phyloP scores from a whole-genome alignment of 2,329 filamentous ascomycete species.

The Metarhizium rileyi region DNA sequence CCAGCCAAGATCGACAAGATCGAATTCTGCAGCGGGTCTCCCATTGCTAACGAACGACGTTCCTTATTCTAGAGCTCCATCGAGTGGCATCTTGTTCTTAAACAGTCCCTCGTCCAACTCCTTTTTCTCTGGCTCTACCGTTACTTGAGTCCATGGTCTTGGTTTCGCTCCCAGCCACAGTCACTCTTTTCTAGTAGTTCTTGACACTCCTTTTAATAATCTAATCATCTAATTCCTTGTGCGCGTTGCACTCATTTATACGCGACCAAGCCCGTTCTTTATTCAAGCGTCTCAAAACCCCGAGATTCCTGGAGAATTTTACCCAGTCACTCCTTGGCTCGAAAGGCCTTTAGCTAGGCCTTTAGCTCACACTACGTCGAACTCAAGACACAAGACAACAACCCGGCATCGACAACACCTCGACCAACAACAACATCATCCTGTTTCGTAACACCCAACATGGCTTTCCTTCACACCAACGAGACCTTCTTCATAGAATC shows the following conservation, averaged over 20 bases:
- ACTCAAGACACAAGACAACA: constrained; percentile 7
- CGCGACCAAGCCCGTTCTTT: constrained; percentile 25
- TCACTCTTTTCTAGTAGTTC: constrained; percentile 45
- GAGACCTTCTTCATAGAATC: constrained; percentile 47
- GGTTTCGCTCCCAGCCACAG: constrained; percentile 40
- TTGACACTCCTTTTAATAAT: constrained; percentile 49
- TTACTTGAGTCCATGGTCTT: constrained; percentile 30
- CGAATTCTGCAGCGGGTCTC: constrained; percentile 9
- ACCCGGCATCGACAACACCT: constrained; percentile 10
- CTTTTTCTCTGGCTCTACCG: constrained; percentile 21
- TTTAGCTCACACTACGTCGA: constrained; percentile 16
- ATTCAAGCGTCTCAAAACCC: constrained; percentile 28
- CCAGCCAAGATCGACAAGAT: constrained; percentile 13
- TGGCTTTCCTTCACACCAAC: constrained; percentile 35
- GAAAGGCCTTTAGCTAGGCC: constrained; percentile 8
- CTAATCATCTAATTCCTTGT: constrained; percentile 40
- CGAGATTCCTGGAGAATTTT: constrained; percentile 45
- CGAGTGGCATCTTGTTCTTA: constrained; percentile 35
- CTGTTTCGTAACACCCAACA: constrained; percentile 22
- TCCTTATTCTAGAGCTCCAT: constrained; percentile 29
- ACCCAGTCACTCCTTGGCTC: constrained; percentile 34
- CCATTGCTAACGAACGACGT: constrained; percentile 22
- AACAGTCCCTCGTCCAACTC: constrained; percentile 36
- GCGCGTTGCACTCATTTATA: constrained; percentile 29
- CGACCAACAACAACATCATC: background rate